Evolutionary conservation across 495 filamentous ascomycete genomes (phyloP).

Genomic region (Aspergillus affinis): DNA sequence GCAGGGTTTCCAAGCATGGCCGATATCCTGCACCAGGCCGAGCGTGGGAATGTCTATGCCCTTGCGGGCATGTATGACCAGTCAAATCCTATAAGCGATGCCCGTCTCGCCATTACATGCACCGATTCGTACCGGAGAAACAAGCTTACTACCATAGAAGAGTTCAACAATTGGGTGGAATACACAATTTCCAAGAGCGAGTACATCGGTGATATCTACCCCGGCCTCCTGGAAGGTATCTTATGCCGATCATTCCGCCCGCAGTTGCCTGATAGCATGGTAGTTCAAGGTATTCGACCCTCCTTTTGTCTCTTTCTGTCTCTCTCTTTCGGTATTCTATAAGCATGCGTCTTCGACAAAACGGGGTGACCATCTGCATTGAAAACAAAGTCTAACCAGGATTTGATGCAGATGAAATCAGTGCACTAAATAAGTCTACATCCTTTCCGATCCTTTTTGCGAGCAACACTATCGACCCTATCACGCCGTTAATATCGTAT

Average conservation of each 20-base stretch:
- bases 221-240: slow-evolving; percentile 14
- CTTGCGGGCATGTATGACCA: slow-evolving; percentile 15
- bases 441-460: slow-evolving; percentile 53
- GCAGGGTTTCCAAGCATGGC: slow-evolving; percentile 18
- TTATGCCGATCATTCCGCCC: slow-evolving; percentile 20
- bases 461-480: slow-evolving; percentile 51
- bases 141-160: slow-evolving; percentile 17
- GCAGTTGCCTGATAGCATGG: slow-evolving; percentile 20
- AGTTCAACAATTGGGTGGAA: slow-evolving; percentile 14
- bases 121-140: slow-evolving; percentile 18
- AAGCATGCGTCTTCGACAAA: too few species aligned
- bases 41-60: slow-evolving; percentile 15
- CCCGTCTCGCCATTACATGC: slow-evolving; percentile 18
- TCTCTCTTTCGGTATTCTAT: slow-evolving; percentile 4
- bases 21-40: slow-evolving; percentile 15
- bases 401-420: slow-evolving; percentile 22
- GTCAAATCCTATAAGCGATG: slow-evolving; percentile 15
- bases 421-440: slow-evolving; percentile 29
- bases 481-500: slow-evolving; percentile 41
- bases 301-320: too few species aligned
- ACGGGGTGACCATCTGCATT: too few species aligned
- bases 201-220: slow-evolving; percentile 20
- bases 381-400: slow-evolving; percentile 16
- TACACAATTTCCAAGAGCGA: slow-evolving; percentile 19
- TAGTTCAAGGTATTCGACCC: slow-evolving; percentile 18